phyloP scores from a whole-genome alignment of 2,329 filamentous ascomycete species.

The Orbilia blumenaviensis region DNA sequence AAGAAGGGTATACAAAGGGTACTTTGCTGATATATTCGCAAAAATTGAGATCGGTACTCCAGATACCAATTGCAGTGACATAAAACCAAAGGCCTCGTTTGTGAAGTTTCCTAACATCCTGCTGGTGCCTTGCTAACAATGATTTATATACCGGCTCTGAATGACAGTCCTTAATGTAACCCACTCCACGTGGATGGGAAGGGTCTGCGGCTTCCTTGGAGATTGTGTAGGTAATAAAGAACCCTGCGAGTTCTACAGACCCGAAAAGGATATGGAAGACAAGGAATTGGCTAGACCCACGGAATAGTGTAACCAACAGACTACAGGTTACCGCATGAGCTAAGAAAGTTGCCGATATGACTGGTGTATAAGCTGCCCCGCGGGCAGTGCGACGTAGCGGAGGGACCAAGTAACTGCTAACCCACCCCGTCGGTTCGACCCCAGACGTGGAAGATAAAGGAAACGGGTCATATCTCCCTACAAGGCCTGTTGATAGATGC shows the following conservation, averaged over 20 bases:
- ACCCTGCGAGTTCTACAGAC: slow-evolving; percentile 16
- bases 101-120: slow-evolving; percentile 19
- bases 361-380: slow-evolving; percentile 24
- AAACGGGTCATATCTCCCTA: slow-evolving; percentile 36
- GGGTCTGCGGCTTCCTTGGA: not conserved
- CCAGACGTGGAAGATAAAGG: slow-evolving; percentile 4
- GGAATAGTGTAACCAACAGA: slow-evolving; percentile 36
- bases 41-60: slow-evolving; percentile 40
- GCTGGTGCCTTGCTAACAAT: slow-evolving; percentile 5
- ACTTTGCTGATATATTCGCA: slow-evolving; percentile 35
- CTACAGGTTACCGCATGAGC: slow-evolving; percentile 39
- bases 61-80: slow-evolving; percentile 19
- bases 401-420: slow-evolving; percentile 13
- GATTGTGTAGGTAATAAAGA: not conserved
- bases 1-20: slow-evolving; percentile 20
- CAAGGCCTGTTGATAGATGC: slow-evolving; percentile 27
- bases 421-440: not conserved
- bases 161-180: slow-evolving; percentile 8
- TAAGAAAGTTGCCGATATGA: slow-evolving; percentile 21
- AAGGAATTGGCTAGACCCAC: slow-evolving; percentile 37
- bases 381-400: not conserved
- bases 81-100: slow-evolving; percentile 20
- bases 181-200: not conserved
- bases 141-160: slow-evolving; percentile 36
- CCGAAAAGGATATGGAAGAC: slow-evolving; percentile 46